These are phyloP conservation scores for Ophiostoma triangulosporum DNA, from an alignment of 2,329 filamentous ascomycete species.

Conservation along the genomic window DNA sequence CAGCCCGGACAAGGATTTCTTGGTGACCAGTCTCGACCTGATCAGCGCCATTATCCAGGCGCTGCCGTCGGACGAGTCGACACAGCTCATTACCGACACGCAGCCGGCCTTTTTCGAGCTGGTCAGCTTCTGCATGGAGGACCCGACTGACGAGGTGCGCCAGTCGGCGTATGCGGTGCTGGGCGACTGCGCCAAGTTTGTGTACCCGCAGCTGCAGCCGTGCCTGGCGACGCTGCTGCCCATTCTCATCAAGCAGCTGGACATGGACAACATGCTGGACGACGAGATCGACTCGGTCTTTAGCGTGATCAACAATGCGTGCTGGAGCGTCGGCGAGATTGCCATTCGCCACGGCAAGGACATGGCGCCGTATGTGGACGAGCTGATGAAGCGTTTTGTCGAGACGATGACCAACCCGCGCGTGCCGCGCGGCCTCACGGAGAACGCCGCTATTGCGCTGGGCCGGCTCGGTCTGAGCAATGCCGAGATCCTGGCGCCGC, in stretches of 20 bases:
- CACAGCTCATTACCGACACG: slow-evolving; percentile 60
- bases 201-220: slow-evolving; percentile 67
- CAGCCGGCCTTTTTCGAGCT: slow-evolving; percentile 83
- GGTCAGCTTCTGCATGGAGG: slow-evolving; percentile 82
- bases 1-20: slow-evolving; percentile 86
- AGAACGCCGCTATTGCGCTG: slow-evolving; percentile 89
- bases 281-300: slow-evolving; percentile 77
- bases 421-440: slow-evolving; percentile 73
- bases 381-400: slow-evolving; percentile 63
- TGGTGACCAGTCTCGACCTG: slow-evolving; percentile 88
- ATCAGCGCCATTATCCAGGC: slow-evolving; percentile 89
- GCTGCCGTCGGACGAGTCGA: slow-evolving; percentile 57
- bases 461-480: slow-evolving; percentile 76
- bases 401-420: slow-evolving; percentile 75
- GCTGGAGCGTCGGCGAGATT: slow-evolving; percentile 92
- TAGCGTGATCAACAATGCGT: slow-evolving; percentile 94
- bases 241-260: slow-evolving; percentile 74
- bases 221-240: slow-evolving; percentile 63
- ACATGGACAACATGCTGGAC: slow-evolving; percentile 61
- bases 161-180: slow-evolving; percentile 93
- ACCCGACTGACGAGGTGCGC: slow-evolving; percentile 78
- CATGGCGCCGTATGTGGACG: slow-evolving; percentile 64
- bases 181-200: slow-evolving; percentile 86
- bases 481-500: slow-evolving; percentile 61
- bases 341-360: slow-evolving; percentile 62